phyloP scores from a whole-genome alignment of 2,329 filamentous ascomycete genomes.

The Lasiodiplodia hormozganensis region DNA sequence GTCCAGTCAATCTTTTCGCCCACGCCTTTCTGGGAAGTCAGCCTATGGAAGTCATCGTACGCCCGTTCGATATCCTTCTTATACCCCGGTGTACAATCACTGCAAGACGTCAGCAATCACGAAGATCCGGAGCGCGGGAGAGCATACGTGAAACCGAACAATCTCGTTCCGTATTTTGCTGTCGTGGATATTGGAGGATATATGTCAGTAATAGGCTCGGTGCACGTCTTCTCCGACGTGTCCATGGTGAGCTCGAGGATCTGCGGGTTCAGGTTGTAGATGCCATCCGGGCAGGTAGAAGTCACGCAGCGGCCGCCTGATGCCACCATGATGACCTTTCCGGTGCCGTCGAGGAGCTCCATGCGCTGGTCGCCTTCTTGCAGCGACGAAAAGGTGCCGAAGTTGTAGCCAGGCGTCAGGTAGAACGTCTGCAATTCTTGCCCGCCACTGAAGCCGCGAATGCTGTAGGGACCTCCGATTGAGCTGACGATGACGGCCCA shows the following conservation, averaged over 20 bases:
- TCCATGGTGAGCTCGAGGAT: background rate
- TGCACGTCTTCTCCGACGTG: background rate
- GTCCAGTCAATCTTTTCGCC: too few relatives aligned
- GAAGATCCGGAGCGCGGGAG: too few relatives aligned
- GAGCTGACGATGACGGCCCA: background rate
- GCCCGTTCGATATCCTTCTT: too few relatives aligned
- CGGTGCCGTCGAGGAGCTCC: background rate
- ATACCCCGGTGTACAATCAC: too few relatives aligned
- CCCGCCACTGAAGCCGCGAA: background rate
- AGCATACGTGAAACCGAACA: background rate
- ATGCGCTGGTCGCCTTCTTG: background rate
- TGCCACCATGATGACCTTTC: background rate
- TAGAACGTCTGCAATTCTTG: background rate
- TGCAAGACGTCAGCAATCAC: too few relatives aligned
- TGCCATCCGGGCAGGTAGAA: background rate
- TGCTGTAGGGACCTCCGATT: background rate
- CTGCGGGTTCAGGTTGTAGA: background rate
- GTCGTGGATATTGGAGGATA: background rate
- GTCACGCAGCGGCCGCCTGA: background rate
- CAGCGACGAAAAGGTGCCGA: background rate
- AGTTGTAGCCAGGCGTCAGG: background rate
- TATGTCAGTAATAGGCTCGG: background rate
- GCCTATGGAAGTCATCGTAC: too few relatives aligned
- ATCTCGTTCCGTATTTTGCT: background rate
- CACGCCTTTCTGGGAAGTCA: too few relatives aligned